phyloP scores from a whole-genome alignment of 108 stramenopile genomes.

The Cylindrotheca closterium region DNA sequence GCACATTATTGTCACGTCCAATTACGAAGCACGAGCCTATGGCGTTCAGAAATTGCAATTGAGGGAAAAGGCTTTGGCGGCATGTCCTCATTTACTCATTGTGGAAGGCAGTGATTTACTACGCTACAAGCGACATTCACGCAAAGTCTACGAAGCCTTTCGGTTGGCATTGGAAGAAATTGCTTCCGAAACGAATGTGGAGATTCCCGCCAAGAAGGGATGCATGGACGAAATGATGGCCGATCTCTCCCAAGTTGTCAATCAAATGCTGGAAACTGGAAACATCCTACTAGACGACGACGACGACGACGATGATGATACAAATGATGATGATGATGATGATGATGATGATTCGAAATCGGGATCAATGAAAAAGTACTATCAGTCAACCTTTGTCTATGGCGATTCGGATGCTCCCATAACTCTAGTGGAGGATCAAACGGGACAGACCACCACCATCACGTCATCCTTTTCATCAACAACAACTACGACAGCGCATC shows the following conservation, averaged over 20 bases:
- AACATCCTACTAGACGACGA: neutral
- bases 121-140: slow-evolving; percentile 41
- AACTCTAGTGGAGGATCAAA: slow-evolving; percentile 51
- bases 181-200: neutral
- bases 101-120: slow-evolving; percentile 56
- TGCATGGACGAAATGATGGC: slow-evolving; percentile 65
- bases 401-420: slow-evolving; percentile 26
- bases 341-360: neutral
- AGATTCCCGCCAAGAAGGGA: slow-evolving; percentile 11
- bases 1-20: slow-evolving; percentile 65
- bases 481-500: slow-evolving; percentile 4
- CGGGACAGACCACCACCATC: slow-evolving; percentile 25
- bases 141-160: slow-evolving; percentile 49
- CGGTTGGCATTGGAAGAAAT: slow-evolving; percentile 26
- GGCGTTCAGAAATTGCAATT: slow-evolving; percentile 55
- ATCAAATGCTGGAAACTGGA: slow-evolving; percentile 1
- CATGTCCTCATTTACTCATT: slow-evolving; percentile 53
- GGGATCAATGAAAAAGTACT: neutral
- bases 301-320: neutral
- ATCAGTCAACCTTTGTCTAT: slow-evolving; percentile 21
- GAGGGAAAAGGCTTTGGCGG: slow-evolving; percentile 27
- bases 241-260: slow-evolving; percentile 45
- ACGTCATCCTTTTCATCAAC: slow-evolving; percentile 1
- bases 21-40: slow-evolving; percentile 48
- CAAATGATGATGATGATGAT: neutral